These are phyloP conservation scores for Stylosanthes scabra DNA, from an alignment of 331 rosid species.

Conservation along the genomic window DNA sequence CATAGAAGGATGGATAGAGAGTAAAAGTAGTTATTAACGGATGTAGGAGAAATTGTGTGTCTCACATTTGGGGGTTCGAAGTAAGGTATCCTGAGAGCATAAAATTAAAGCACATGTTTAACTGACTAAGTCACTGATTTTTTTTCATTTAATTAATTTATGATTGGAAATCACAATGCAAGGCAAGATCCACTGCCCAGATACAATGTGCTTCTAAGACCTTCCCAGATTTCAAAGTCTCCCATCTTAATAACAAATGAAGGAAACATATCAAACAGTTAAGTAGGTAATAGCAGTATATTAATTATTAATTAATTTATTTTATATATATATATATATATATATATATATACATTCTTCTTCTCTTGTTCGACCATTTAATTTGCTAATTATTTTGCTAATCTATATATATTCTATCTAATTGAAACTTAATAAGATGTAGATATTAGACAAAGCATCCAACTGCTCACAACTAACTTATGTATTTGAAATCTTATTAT, in stretches of 20 bases:
- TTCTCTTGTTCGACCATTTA: too few species aligned
- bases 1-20: not conserved
- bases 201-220: not conserved
- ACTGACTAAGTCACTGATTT: not conserved
- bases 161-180: conserved; percentile 9
- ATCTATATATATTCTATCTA: too few species aligned
- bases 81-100: not conserved
- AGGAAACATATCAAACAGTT: not conserved
- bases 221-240: not conserved
- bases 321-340: too few species aligned
- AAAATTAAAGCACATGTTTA: conserved; percentile 12
- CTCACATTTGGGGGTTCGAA: conserved; percentile 32
- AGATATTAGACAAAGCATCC: conserved; percentile 1
- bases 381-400: too few species aligned
- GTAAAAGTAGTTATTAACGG: conserved; percentile 25
- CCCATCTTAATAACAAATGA: not conserved
- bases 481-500: not conserved
- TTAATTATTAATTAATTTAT: not conserved
- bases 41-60: conserved; percentile 18
- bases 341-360: too few species aligned
- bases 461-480: conserved; percentile 10
- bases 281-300: not conserved
- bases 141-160: not conserved
- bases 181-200: conserved; percentile 15
- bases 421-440: not conserved